These are phyloP conservation scores for Lipomyces japonicus DNA, from an alignment of 805 yeast genomes.

Conservation along the genomic window DNA sequence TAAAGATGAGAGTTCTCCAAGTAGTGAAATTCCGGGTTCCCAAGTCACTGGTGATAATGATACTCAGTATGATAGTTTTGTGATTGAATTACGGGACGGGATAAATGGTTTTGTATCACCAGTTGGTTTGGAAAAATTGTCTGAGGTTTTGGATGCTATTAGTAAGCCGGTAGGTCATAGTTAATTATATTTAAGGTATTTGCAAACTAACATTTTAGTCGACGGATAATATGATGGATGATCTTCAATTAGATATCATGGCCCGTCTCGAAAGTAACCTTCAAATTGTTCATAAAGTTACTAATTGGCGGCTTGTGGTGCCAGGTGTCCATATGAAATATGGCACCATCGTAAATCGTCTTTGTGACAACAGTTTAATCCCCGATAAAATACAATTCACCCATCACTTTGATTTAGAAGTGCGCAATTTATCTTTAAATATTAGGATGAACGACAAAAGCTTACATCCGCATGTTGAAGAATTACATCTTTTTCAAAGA, in stretches of 20 bases:
- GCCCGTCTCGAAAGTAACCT: conserved; percentile 41
- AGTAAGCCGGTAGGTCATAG: conserved; percentile 23
- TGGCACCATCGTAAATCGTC: conserved; percentile 33
- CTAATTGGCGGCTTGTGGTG: conserved; percentile 47
- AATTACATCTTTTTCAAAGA: conserved; percentile 2
- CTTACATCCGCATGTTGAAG: not conserved
- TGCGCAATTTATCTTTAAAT: conserved; percentile 5
- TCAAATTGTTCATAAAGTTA: conserved; percentile 38
- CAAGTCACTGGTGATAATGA: conserved; percentile 35
- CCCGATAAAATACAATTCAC: conserved; percentile 7
- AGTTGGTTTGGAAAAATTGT: conserved; percentile 40
- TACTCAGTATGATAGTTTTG: conserved; percentile 52
- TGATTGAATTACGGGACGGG: conserved; percentile 50
- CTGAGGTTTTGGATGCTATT: conserved; percentile 39
- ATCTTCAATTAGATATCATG: conserved; percentile 58
- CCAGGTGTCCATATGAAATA: conserved; percentile 45
- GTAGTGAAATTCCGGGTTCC: conserved; percentile 4
- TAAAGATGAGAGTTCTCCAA: conserved; percentile 6
- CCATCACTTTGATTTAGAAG: conserved; percentile 20
- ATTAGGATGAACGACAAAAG: conserved; percentile 12
- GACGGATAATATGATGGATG: conserved; percentile 55
- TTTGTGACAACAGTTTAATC: conserved; percentile 2
- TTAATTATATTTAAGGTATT: not conserved
- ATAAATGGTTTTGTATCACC: conserved; percentile 51
- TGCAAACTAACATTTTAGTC: conserved; percentile 37